Conservation (phyloP, 371 early-diverging fungal species). For the Mucor mucedo region DNA sequence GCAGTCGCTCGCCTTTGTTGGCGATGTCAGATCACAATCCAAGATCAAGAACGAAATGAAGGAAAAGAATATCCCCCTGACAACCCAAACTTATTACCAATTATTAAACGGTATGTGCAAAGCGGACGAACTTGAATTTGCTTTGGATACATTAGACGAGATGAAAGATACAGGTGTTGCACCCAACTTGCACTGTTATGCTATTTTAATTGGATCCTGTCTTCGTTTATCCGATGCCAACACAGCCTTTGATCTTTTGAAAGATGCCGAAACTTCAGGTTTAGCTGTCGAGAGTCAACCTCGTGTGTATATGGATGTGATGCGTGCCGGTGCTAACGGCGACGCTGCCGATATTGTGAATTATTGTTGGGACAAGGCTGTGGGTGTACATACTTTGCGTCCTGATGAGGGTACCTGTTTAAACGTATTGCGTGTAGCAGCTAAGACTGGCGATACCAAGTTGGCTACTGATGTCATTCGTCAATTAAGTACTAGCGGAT, state of each 20-base stretch:
- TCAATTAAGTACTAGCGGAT: constrained; percentile 56
- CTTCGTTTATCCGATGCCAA: constrained; percentile 40
- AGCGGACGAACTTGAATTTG: constrained; percentile 46
- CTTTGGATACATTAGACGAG: constrained; percentile 51
- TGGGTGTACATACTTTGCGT: constrained; percentile 36
- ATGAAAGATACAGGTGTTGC: constrained; percentile 47
- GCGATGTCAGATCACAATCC: constrained; percentile 26
- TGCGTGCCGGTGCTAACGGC: constrained; percentile 50
- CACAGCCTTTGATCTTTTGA: constrained; percentile 52
- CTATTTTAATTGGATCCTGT: constrained; percentile 45
- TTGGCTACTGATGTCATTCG: constrained; percentile 67
- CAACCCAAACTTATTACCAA: constrained; percentile 44
- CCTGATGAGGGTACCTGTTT: constrained; percentile 74
- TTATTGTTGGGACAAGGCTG: constrained; percentile 61
- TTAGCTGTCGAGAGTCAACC: constrained; percentile 49
- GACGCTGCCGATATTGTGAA: constrained; percentile 46
- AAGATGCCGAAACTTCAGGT: constrained; percentile 52
- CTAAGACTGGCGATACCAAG: constrained; percentile 56
- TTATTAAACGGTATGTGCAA: constrained; percentile 51
- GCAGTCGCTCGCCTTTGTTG: constrained; percentile 38
- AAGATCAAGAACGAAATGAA: constrained; percentile 40
- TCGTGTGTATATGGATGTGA: constrained; percentile 49
- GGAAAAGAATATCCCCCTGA: constrained; percentile 37
- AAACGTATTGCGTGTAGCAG: constrained; percentile 64
- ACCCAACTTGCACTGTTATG: constrained; percentile 44